Evolutionary conservation across 306 rosid species (phyloP).

Genomic region (Quercus parvula): DNA sequence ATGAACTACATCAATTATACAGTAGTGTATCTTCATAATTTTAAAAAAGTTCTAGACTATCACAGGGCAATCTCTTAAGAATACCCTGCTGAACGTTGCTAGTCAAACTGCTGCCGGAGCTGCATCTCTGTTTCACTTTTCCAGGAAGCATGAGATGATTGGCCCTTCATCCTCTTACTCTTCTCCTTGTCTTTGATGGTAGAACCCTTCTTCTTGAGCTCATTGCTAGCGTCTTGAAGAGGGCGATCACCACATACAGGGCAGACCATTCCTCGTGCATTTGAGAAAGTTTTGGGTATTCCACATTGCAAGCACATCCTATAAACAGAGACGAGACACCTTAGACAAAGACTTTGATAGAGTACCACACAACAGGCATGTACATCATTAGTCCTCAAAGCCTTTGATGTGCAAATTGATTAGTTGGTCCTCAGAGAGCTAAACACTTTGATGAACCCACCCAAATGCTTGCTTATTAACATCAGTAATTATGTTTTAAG

Average conservation of each 20-base stretch:
- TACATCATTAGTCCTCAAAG: neutral
- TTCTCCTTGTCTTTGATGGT: conserved; percentile 87
- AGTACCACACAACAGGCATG: neutral
- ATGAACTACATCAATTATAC: neutral
- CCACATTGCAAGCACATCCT: conserved; percentile 99
- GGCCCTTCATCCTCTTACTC: conserved; percentile 88
- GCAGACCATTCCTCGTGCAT: conserved; percentile 81
- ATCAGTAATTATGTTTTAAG: no score
- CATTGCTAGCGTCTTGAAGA: conserved; percentile 42
- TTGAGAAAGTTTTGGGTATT: conserved; percentile 83
- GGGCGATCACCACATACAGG: conserved; percentile 88
- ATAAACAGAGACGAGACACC: conserved; percentile 3
- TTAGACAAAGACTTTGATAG: neutral
- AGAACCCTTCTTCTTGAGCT: conserved; percentile 85
- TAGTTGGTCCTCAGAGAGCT: neutral
- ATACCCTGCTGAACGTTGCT: conserved; percentile 14
- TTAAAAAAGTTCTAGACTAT: conserved; percentile 17
- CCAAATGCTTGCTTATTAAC: no score
- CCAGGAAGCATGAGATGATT: conserved; percentile 95
- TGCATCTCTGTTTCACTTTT: conserved; percentile 98
- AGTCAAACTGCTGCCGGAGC: conserved; percentile 87
- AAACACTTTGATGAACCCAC: no score
- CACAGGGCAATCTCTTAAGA: neutral
- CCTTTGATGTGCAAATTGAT: neutral
- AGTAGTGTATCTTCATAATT: conserved; percentile 9